Evolutionary conservation across 768 basidiomycete species (phyloP).

Genomic region (Tubosaeta sp.): DNA sequence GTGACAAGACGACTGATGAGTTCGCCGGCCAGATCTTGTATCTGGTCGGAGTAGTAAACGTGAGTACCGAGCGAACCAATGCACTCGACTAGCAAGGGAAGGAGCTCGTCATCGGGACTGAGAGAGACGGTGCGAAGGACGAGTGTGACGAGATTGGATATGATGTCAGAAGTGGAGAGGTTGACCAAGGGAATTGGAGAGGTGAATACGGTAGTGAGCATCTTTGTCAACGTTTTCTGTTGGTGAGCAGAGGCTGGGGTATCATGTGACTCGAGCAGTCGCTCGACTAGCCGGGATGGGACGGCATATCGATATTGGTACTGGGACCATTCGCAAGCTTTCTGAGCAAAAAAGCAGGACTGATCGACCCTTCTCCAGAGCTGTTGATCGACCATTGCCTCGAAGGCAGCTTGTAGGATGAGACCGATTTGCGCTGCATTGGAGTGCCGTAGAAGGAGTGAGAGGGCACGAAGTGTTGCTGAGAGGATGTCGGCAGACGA

Average conservation of each 20-base stretch:
- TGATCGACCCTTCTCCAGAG: slow-evolving; percentile 68
- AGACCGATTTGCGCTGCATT: slow-evolving; percentile 70
- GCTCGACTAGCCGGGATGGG: slow-evolving; percentile 80
- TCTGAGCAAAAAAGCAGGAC: slow-evolving; percentile 79
- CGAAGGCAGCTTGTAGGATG: slow-evolving; percentile 69
- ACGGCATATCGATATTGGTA: slow-evolving; percentile 92
- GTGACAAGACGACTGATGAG: slow-evolving; percentile 69
- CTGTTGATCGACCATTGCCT: slow-evolving; percentile 55
- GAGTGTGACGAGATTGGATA: slow-evolving; percentile 71
- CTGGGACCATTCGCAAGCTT: slow-evolving; percentile 81
- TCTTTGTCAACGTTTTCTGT: slow-evolving; percentile 62
- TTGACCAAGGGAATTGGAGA: slow-evolving; percentile 82
- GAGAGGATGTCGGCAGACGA: slow-evolving; percentile 67
- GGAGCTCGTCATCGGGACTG: slow-evolving; percentile 57
- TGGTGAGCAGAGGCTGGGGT: slow-evolving; percentile 40
- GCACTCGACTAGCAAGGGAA: slow-evolving; percentile 67
- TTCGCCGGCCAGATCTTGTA: slow-evolving; percentile 86
- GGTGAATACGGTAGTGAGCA: slow-evolving; percentile 82
- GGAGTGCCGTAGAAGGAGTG: slow-evolving; percentile 69
- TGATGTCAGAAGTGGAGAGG: slow-evolving; percentile 84
- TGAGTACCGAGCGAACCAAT: slow-evolving; percentile 84
- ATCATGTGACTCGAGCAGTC: slow-evolving; percentile 62
- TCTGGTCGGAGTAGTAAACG: slow-evolving; percentile 94
- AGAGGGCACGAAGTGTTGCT: slow-evolving; percentile 67
- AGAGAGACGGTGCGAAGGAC: slow-evolving; percentile 66